These are phyloP conservation scores for Nepenthes mirabilis DNA, from an alignment of 148 eudicot species.

Conservation along the genomic window DNA sequence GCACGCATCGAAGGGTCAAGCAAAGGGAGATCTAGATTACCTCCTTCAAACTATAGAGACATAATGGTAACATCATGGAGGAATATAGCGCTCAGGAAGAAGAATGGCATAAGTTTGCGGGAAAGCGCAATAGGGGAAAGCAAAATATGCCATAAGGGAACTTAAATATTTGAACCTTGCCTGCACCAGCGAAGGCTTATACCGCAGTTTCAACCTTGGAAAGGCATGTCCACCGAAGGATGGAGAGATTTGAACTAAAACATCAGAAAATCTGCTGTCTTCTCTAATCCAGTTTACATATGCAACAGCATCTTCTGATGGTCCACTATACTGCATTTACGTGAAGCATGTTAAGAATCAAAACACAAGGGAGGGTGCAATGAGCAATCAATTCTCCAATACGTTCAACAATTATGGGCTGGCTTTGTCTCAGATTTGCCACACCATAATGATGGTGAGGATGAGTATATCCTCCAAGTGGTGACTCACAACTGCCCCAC, in stretches of 20 bases:
- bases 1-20: conserved; percentile 75
- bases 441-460: too few relatives aligned
- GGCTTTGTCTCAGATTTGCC: too few relatives aligned
- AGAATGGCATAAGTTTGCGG: conserved; percentile 6
- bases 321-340: conserved; percentile 84
- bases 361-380: conserved; percentile 1
- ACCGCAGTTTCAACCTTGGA: conserved; percentile 82
- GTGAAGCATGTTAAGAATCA: conserved; percentile 7
- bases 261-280: conserved; percentile 60
- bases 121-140: background rate
- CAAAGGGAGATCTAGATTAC: conserved; percentile 72
- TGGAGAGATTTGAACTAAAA: conserved; percentile 73
- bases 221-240: conserved; percentile 70
- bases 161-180: conserved; percentile 24
- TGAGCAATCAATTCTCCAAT: conserved; percentile 1
- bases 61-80: conserved; percentile 9
- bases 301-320: conserved; percentile 59
- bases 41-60: conserved; percentile 67
- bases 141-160: background rate
- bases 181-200: conserved; percentile 92
- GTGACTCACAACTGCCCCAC: too few relatives aligned
- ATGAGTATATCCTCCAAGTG: too few relatives aligned
- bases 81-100: background rate
- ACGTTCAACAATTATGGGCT: background rate
- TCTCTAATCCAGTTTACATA: conserved; percentile 71